These are phyloP conservation scores for Purshia tridentata DNA, from an alignment of 306 rosid genomes.

Conservation along the genomic window DNA sequence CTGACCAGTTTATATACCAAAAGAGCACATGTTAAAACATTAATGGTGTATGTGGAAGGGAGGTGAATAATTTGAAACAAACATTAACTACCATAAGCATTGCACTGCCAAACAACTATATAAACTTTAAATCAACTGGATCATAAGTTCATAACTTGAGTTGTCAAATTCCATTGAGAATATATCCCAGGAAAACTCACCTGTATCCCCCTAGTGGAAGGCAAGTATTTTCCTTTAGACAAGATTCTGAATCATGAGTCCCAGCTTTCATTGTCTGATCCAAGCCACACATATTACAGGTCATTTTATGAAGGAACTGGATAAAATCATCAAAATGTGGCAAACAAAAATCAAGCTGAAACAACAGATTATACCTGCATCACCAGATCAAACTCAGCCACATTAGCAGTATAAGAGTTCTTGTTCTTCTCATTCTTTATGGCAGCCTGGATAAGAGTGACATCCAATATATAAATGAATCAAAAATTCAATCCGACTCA, in stretches of 20 bases:
- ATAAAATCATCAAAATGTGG: constrained; percentile 11
- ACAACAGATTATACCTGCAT: constrained; percentile 72
- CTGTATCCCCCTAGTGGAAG: constrained; percentile 99
- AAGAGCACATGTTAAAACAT: neutral
- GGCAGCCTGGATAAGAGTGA: constrained; percentile 57
- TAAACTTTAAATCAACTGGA: constrained; percentile 11
- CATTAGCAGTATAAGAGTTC: constrained; percentile 55
- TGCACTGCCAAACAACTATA: neutral
- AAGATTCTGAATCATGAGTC: constrained; percentile 74
- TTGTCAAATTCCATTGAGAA: neutral
- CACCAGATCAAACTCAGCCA: constrained; percentile 91
- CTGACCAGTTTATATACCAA: neutral
- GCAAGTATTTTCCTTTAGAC: constrained; percentile 70
- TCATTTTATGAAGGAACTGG: constrained; percentile 7
- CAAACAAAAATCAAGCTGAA: constrained; percentile 24
- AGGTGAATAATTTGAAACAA: neutral
- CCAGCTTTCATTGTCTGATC: constrained; percentile 78
- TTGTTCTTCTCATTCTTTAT: constrained; percentile 49
- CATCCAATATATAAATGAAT: constrained; percentile 11
- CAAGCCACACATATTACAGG: constrained; percentile 30
- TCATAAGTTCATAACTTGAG: constrained; percentile 2
- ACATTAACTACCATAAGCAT: neutral
- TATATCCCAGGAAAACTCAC: constrained; percentile 42
- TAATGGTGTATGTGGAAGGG: neutral
- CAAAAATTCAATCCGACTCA: neutral